Conservation (phyloP, 2,329 filamentous ascomycete species). For the Parafenestella ontariensis region DNA sequence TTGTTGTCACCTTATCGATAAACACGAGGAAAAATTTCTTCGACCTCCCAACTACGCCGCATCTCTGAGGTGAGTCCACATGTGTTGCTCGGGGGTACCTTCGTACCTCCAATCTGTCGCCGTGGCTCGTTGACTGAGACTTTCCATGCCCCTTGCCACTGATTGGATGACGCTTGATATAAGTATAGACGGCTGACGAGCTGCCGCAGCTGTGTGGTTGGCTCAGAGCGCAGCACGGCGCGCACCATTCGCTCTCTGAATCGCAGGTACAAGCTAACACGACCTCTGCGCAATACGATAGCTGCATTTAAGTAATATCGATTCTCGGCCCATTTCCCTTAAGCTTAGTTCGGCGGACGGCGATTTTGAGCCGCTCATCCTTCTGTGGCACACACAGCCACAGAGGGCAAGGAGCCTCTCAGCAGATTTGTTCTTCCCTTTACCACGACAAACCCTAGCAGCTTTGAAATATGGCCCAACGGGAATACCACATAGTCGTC, state of each 20-base stretch:
- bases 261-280: conserved; percentile 25
- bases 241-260: conserved; percentile 28
- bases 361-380: conserved; percentile 39
- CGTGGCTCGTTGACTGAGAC: conserved; percentile 22
- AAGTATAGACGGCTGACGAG: conserved; percentile 36
- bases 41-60: conserved; percentile 30
- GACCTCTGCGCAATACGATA: conserved; percentile 26
- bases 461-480: conserved; percentile 46
- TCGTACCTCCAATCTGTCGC: conserved; percentile 14
- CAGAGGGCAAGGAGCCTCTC: conserved; percentile 28
- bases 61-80: conserved; percentile 26
- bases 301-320: conserved; percentile 22
- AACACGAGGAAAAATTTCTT: conserved; percentile 22
- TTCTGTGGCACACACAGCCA: conserved; percentile 40
- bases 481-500: conserved; percentile 54
- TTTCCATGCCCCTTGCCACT: conserved; percentile 15
- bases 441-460: conserved; percentile 12
- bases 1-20: conserved; percentile 34
- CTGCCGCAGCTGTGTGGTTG: conserved; percentile 38
- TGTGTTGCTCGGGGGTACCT: not conserved
- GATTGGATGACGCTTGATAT: conserved; percentile 28
- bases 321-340: conserved; percentile 27
- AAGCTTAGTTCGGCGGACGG: conserved; percentile 31
- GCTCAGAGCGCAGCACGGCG: conserved; percentile 27
- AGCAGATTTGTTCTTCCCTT: conserved; percentile 13